A percentile compares a stretch with the other conserved stretches of the same genome.
phyloP scores from a whole-genome alignment of 192 early-diverging fungal genomes.

The Podila verticillata region DNA sequence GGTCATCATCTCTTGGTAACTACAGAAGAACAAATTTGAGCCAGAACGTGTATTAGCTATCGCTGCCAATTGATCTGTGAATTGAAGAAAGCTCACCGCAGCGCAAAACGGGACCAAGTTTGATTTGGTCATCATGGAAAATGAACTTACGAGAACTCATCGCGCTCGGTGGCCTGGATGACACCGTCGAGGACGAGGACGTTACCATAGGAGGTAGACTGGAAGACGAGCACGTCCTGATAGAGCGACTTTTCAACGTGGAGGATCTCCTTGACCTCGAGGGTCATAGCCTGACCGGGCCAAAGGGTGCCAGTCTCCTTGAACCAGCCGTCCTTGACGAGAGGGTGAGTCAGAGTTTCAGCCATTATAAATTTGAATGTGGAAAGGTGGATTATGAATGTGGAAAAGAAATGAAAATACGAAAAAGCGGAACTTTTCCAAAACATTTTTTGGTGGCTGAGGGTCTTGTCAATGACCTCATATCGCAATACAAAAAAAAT shows the following conservation, averaged over 20 bases:
- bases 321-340: constrained; percentile 98
- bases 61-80: neutral
- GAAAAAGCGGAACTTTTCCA: neutral
- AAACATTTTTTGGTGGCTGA: constrained; percentile 10
- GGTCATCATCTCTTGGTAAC: constrained; percentile 99
- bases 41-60: neutral
- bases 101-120: no score
- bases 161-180: constrained; percentile 97
- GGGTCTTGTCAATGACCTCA: no score
- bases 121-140: no score
- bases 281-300: constrained; percentile 98
- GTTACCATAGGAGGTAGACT: constrained; percentile 94
- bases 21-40: constrained; percentile 20
- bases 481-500: no score
- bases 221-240: constrained; percentile 99
- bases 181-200: constrained; percentile 98
- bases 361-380: constrained; percentile 24
- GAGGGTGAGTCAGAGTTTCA: constrained; percentile 79
- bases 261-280: constrained; percentile 95
- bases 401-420: constrained; percentile 3
- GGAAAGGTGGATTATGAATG: constrained; percentile 6
- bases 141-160: constrained; percentile 91
- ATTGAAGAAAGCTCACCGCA: neutral
- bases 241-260: constrained; percentile 93
- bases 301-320: constrained; percentile 92